These are phyloP conservation scores for Suillus fuscotomentosus DNA, from an alignment of 768 basidiomycete species.

Conservation along the genomic window DNA sequence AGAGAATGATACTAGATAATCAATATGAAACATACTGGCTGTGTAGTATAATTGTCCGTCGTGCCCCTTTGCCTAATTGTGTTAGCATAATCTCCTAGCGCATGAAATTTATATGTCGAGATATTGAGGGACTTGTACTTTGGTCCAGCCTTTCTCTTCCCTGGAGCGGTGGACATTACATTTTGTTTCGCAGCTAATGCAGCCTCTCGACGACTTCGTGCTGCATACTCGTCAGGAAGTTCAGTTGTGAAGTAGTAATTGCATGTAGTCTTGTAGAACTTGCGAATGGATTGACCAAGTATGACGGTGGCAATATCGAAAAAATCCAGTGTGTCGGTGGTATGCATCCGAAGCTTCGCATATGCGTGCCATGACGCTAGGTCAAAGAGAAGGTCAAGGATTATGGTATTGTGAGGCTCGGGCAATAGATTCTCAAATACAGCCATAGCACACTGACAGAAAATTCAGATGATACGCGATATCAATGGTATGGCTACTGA, in stretches of 20 bases:
- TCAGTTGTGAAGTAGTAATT: conserved; percentile 27
- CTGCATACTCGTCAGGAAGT: conserved; percentile 26
- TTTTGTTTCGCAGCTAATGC: neutral
- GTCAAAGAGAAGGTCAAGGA: conserved; percentile 26
- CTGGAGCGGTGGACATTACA: neutral
- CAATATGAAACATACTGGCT: conserved; percentile 17
- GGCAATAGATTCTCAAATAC: conserved; percentile 38
- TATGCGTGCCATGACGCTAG: conserved; percentile 34
- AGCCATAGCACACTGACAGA: conserved; percentile 32
- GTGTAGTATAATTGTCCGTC: conserved; percentile 35
- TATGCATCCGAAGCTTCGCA: conserved; percentile 35
- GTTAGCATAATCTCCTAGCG: conserved; percentile 12
- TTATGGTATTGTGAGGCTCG: conserved; percentile 18
- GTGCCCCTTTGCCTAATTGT: conserved; percentile 25
- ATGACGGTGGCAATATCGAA: conserved; percentile 20
- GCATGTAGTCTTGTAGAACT: conserved; percentile 24
- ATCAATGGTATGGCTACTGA: neutral
- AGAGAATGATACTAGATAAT: neutral
- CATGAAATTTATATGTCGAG: conserved; percentile 12
- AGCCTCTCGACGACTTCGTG: conserved; percentile 16
- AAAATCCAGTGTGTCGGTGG: conserved; percentile 15
- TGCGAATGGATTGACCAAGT: conserved; percentile 21
- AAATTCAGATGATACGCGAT: neutral
- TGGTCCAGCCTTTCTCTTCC: neutral
- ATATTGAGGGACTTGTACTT: conserved; percentile 11